Evolutionary conservation across 2,329 filamentous ascomycete genomes (phyloP).

Genomic region (Periconia macrospinosa): DNA sequence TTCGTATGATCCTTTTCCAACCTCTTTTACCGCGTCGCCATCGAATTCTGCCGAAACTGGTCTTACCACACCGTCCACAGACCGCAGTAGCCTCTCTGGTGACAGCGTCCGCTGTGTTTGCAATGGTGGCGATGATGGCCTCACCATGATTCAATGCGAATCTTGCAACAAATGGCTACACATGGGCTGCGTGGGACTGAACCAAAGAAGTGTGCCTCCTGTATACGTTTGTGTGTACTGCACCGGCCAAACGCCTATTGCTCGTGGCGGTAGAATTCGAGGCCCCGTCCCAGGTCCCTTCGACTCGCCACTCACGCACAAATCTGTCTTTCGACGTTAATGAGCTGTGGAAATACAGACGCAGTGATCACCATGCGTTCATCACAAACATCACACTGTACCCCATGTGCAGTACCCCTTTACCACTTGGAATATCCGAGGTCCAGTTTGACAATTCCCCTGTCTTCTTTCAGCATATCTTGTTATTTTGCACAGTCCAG

Average conservation of each 20-base stretch:
- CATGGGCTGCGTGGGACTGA: conserved; percentile 59
- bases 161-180: conserved; percentile 67
- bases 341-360: background rate
- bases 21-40: conserved; percentile 44
- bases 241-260: conserved; percentile 40
- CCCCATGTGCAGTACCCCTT: conserved; percentile 2
- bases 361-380: conserved; percentile 1
- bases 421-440: conserved; percentile 15
- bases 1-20: conserved; percentile 42
- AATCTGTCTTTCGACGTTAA: conserved; percentile 31
- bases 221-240: conserved; percentile 46
- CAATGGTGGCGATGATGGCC: conserved; percentile 56
- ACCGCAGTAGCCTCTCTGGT: conserved; percentile 54
- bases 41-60: conserved; percentile 53
- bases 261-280: conserved; percentile 35
- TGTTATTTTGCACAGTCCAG: conserved; percentile 3
- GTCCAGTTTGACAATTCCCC: conserved; percentile 5
- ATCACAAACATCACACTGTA: background rate
- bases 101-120: conserved; percentile 61
- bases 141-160: conserved; percentile 64
- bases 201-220: conserved; percentile 48
- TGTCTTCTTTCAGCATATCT: conserved; percentile 9
- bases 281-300: conserved; percentile 27
- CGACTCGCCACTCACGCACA: conserved; percentile 36
- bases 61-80: conserved; percentile 56